Conservation (phyloP, 1,284 basidiomycete genomes). For the Ganoderma meredithae region DNA sequence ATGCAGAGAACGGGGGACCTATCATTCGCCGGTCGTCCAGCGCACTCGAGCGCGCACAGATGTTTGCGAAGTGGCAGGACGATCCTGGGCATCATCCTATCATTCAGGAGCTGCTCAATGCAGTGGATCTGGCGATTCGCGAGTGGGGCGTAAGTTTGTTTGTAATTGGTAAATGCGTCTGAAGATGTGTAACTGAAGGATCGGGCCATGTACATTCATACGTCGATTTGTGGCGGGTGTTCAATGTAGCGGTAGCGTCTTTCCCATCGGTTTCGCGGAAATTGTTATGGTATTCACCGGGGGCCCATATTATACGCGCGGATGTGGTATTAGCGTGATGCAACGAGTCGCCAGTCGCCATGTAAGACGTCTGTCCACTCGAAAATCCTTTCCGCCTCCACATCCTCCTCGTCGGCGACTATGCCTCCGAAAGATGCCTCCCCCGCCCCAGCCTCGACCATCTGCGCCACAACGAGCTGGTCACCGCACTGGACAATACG, state of each 20-base stretch:
- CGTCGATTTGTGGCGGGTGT: constrained; percentile 2
- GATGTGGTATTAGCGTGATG: neutral
- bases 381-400: constrained; percentile 34
- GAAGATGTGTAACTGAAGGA: neutral
- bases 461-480: constrained; percentile 40
- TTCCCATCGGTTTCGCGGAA: neutral
- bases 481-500: constrained; percentile 42
- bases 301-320: neutral
- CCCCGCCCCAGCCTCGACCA: constrained; percentile 26
- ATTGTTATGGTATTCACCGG: neutral
- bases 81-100: constrained; percentile 27
- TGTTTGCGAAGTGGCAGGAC: constrained; percentile 20
- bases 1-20: neutral
- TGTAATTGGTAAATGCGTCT: neutral
- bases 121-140: constrained; percentile 25
- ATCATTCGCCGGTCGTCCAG: constrained; percentile 14
- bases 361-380: constrained; percentile 38
- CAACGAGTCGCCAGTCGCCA: constrained; percentile 40
- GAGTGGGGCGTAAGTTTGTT: constrained; percentile 18
- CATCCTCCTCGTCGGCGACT: constrained; percentile 30
- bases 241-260: constrained; percentile 1
- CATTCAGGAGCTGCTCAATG: constrained; percentile 22
- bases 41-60: constrained; percentile 19
- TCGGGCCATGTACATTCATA: neutral
- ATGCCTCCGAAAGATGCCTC: constrained; percentile 36